Base-by-base conservation (phyloP, 768 basidiomycete genomes). In the Terana coerulea region DNA sequence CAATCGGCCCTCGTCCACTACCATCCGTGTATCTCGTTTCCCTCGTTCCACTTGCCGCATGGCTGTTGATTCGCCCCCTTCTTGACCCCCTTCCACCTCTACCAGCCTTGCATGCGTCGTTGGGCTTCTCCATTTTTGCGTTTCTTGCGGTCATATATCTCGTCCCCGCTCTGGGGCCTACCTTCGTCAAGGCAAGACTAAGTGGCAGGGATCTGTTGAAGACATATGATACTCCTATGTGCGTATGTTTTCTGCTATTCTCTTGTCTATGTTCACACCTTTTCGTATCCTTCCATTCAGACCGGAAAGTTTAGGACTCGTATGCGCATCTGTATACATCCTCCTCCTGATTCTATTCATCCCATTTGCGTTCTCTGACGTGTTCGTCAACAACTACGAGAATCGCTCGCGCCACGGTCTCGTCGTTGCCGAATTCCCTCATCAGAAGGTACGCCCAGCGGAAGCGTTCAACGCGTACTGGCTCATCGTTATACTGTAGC, bases 291-390 rank as follows among this genome's bases (percentile, higher is more conserved):
- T n/a, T n/a, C n/a, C n/a, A 22, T 39, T 14, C 51, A 98, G 95
- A 66, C 95, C 97, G 36, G 97, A 99, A 72, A 92, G 91, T 58
- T 81, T 88, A 61, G 95, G 95, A 11, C 83, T 98, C 52, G 86
- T 97, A 43, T 91, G 87, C 62, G 94, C 95, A 1, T 79, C 85
- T 2, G 77, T 95, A 49, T 98, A 98, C 65, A 87, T 97, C 52
- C 77, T 91, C 35, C 70, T 87, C 35, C 72, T 99, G 56, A 90
- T 92, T 51, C 74, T 97, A 4, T 99, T 98, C 62, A 95, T 97
- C 51, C 95, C 95, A 0, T 95, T 98, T 63, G 90, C 92, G 0
- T 99, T 97, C 68, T 89, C 92, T 40, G 77, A 86, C 54, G 74
- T 83, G 2, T 76, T 88, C 37, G 65, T 76, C 26, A 75, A 70